Evolutionary conservation across 2,329 filamentous ascomycete genomes (phyloP).

Genomic region (Epichloe sibirici): DNA sequence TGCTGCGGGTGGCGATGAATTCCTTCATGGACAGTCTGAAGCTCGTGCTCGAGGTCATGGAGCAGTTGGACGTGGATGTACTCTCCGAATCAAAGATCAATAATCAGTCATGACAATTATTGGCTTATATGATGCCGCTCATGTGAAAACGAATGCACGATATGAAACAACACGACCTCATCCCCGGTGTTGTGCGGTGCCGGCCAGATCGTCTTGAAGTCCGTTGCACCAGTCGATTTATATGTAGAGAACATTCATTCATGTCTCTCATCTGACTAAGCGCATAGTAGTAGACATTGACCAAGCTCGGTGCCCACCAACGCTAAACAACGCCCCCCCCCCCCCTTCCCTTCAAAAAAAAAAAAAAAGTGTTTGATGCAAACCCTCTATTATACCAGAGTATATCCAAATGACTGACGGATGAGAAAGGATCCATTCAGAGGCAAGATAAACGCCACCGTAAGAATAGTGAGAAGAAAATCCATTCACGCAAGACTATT

Average conservation of each 20-base stretch:
- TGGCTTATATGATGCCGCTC: neutral
- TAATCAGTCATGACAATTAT: conserved; percentile 1
- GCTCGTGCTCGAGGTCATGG: conserved; percentile 80
- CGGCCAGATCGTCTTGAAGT: neutral
- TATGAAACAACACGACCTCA: no score
- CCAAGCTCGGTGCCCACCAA: neutral
- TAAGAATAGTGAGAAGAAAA: neutral
- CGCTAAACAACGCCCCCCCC: no score
- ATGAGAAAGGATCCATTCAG: neutral
- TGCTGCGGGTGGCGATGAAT: conserved; percentile 92
- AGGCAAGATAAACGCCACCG: neutral
- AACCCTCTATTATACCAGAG: neutral
- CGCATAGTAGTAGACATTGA: neutral
- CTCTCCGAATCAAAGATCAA: conserved; percentile 28
- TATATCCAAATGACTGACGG: neutral
- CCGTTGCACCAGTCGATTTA: neutral
- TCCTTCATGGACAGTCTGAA: conserved; percentile 87
- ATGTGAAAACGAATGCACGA: neutral
- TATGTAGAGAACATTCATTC: neutral
- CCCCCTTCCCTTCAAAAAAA: neutral
- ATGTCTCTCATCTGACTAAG: conserved; percentile 1
- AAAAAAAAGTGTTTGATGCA: neutral
- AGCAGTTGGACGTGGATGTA: conserved; percentile 78
- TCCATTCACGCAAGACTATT: neutral
- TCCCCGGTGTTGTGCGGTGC: no score